Conservation (phyloP, 768 basidiomycete species). For the Amanita thiersii region DNA sequence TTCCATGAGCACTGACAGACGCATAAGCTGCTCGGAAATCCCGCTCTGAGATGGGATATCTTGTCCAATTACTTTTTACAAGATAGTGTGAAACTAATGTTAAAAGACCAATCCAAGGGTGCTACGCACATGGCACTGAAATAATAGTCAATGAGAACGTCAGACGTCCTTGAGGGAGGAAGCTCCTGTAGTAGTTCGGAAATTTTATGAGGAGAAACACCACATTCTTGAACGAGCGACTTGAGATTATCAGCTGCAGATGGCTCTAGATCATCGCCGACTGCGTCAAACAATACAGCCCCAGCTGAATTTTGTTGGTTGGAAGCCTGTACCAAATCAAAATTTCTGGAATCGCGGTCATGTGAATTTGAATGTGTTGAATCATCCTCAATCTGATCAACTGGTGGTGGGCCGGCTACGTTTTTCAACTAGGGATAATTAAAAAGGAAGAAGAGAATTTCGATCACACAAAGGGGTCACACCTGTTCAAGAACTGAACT, state of each 20-base stretch:
- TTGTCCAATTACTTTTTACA: constrained; percentile 76
- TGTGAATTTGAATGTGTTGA: background rate
- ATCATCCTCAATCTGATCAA: background rate
- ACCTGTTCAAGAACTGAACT: constrained; percentile 77
- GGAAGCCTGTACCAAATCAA: constrained; percentile 18
- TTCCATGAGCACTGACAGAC: constrained; percentile 53
- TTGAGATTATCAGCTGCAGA: constrained; percentile 78
- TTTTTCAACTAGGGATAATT: constrained; percentile 38
- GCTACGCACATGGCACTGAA: constrained; percentile 58
- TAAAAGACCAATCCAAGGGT: background rate
- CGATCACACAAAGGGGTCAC: constrained; percentile 9
- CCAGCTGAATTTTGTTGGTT: constrained; percentile 11
- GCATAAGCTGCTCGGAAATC: constrained; percentile 71
- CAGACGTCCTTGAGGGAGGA: constrained; percentile 67
- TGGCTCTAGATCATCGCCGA: constrained; percentile 37
- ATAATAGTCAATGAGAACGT: constrained; percentile 78
- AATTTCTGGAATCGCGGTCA: constrained; percentile 1
- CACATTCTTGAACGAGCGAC: constrained; percentile 85
- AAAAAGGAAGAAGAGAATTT: constrained; percentile 2
- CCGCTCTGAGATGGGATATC: constrained; percentile 83
- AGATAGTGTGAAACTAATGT: constrained; percentile 10
- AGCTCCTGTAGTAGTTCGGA: constrained; percentile 85
- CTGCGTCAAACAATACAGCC: constrained; percentile 15
- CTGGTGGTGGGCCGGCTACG: constrained; percentile 35
- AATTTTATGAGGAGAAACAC: constrained; percentile 85